These are phyloP conservation scores for Penicillium sp. DNA, from an alignment of 2,329 filamentous ascomycete species.

Conservation along the genomic window DNA sequence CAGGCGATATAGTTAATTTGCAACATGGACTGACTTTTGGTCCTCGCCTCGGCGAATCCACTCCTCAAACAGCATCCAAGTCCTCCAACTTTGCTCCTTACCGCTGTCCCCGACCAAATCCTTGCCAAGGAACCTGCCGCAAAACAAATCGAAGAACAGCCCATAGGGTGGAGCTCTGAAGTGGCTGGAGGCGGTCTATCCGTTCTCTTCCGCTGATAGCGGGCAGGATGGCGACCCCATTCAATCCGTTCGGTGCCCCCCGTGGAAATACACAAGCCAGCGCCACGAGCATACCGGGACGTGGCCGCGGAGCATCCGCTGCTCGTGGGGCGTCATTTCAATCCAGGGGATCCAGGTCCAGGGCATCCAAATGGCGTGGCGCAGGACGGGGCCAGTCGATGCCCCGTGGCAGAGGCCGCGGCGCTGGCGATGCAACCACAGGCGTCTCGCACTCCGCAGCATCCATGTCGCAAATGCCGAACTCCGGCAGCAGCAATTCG, in stretches of 20 bases:
- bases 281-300: constrained; percentile 20
- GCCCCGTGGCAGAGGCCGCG: constrained; percentile 19
- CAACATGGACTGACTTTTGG: constrained; percentile 15
- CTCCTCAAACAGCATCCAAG: constrained; percentile 8
- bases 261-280: constrained; percentile 26
- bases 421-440: constrained; percentile 19
- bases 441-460: constrained; percentile 10
- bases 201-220: constrained; percentile 22
- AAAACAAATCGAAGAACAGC: not conserved
- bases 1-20: not conserved
- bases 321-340: constrained; percentile 17
- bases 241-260: constrained; percentile 29
- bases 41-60: constrained; percentile 18
- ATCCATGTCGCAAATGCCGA: not conserved
- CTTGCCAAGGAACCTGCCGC: not conserved
- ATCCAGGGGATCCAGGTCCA: constrained; percentile 18
- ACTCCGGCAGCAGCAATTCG: constrained; percentile 12
- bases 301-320: constrained; percentile 26
- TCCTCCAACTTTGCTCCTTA: not conserved
- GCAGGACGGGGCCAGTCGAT: constrained; percentile 21
- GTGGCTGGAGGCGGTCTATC: constrained; percentile 17
- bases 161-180: not conserved
- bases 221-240: constrained; percentile 33
- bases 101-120: not conserved
- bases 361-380: constrained; percentile 20